These are phyloP conservation scores for Elaeis guineensis DNA, from an alignment of 176 grass and related monocot genomes.

Conservation along the genomic window DNA sequence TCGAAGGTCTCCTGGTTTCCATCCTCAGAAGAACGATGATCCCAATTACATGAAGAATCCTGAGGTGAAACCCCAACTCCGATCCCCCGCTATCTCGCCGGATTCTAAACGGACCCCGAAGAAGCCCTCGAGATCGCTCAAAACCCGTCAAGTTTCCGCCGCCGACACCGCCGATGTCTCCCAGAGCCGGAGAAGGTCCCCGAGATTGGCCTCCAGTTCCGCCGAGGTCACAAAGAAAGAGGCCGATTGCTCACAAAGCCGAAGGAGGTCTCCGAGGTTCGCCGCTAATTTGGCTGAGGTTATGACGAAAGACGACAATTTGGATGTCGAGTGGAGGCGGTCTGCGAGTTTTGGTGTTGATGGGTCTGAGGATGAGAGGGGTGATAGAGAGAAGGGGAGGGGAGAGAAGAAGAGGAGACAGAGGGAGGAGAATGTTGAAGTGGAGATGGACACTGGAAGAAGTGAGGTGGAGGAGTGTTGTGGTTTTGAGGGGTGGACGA, in stretches of 20 bases:
- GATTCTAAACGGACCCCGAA: neutral
- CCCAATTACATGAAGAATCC: neutral
- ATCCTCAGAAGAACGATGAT: neutral
- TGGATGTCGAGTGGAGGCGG: no score
- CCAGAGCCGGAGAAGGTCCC: slow-evolving; percentile 1
- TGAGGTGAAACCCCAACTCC: slow-evolving; percentile 1
- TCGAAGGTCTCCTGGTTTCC: slow-evolving; percentile 18
- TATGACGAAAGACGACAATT: neutral
- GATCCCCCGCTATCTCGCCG: neutral
- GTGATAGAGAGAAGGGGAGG: neutral
- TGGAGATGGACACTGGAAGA: slow-evolving; percentile 24
- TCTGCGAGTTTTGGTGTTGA: neutral
- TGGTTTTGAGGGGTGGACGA: slow-evolving; percentile 48
- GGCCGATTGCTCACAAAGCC: neutral
- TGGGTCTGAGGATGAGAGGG: neutral
- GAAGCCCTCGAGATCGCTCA: neutral
- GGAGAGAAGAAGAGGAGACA: neutral
- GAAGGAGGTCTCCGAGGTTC: slow-evolving; percentile 7
- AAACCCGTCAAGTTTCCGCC: neutral
- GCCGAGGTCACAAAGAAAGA: neutral
- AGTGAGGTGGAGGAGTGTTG: slow-evolving; percentile 12
- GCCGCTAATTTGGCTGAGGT: neutral
- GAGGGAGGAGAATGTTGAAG: slow-evolving; percentile 4
- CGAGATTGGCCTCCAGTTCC: neutral
- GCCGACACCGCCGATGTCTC: no score